These are phyloP conservation scores for Aspergillus pseudoviridinutans DNA, from an alignment of 2,329 filamentous ascomycete genomes.

Conservation along the genomic window DNA sequence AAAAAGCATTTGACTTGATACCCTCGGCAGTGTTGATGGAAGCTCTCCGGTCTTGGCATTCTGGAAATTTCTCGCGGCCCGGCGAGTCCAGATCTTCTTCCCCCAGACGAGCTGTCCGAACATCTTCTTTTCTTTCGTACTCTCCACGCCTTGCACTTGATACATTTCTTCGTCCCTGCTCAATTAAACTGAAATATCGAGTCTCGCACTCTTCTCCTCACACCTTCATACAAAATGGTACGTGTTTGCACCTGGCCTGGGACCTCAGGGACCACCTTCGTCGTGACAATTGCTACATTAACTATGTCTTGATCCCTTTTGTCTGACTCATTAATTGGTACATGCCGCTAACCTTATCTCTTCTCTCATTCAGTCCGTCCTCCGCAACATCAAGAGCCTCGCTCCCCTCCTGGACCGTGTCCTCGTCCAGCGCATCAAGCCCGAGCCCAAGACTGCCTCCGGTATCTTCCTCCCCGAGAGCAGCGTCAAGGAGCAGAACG, in stretches of 20 bases:
- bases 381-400: constrained; percentile 94
- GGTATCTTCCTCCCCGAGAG: constrained; percentile 98
- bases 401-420: constrained; percentile 96
- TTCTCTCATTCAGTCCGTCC: constrained; percentile 46
- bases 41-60: constrained; percentile 39
- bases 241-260: constrained; percentile 5
- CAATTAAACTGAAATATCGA: constrained; percentile 5
- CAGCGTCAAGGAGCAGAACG: constrained; percentile 96
- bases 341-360: constrained; percentile 4
- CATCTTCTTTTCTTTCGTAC: constrained; percentile 28
- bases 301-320: not conserved
- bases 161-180: constrained; percentile 5
- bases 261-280: constrained; percentile 5
- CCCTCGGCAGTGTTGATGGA: constrained; percentile 30
- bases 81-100: constrained; percentile 30
- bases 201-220: constrained; percentile 6
- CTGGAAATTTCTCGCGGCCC: constrained; percentile 41
- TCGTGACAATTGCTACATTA: not conserved
- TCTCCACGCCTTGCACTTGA: constrained; percentile 21
- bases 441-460: constrained; percentile 90
- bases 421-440: constrained; percentile 95
- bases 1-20: constrained; percentile 4
- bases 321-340: not conserved
- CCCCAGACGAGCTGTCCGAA: constrained; percentile 23
- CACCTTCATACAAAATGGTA: constrained; percentile 22